A percentile compares a stretch with the other conserved stretches of the same genome.
Conservation (phyloP, 768 basidiomycete species). For the Leccinum imitatum region DNA sequence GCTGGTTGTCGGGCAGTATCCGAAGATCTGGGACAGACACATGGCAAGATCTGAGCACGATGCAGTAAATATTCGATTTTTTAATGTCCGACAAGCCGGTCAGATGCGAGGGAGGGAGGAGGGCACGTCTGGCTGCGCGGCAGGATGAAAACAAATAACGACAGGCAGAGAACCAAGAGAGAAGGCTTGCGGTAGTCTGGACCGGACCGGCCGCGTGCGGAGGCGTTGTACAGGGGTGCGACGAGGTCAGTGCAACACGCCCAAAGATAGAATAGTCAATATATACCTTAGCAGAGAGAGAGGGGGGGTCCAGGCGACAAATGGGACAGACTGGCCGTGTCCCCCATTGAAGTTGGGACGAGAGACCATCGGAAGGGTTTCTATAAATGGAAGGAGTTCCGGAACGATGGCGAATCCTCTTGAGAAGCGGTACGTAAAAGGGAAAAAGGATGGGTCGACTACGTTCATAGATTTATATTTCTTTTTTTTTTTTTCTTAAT, state of each 20-base stretch:
- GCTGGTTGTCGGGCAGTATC: conserved; percentile 10
- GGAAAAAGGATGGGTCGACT: conserved; percentile 10
- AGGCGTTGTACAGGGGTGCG: background rate
- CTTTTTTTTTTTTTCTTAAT: background rate
- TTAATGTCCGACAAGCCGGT: conserved; percentile 26
- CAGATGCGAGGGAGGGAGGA: background rate
- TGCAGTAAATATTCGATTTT: conserved; percentile 11
- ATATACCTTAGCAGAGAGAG: too few species aligned
- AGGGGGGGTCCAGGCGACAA: conserved; percentile 3
- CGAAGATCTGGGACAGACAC: conserved; percentile 17
- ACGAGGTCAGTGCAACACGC: background rate
- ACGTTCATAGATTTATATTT: background rate
- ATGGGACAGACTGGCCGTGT: conserved; percentile 3
- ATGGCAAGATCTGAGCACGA: conserved; percentile 19
- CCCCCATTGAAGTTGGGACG: conserved; percentile 1
- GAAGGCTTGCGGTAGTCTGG: conserved; percentile 10
- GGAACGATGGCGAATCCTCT: conserved; percentile 16
- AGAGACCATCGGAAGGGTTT: background rate
- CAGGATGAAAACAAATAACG: background rate
- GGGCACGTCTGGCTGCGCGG: background rate
- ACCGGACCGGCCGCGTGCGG: background rate
- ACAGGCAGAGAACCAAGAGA: background rate
- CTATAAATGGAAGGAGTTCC: conserved; percentile 8
- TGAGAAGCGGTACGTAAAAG: conserved; percentile 22
- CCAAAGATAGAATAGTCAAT: conserved; percentile 6